Evolutionary conservation across 345 rosid species (phyloP).

Genomic region (Toxicodendron radicans): DNA sequence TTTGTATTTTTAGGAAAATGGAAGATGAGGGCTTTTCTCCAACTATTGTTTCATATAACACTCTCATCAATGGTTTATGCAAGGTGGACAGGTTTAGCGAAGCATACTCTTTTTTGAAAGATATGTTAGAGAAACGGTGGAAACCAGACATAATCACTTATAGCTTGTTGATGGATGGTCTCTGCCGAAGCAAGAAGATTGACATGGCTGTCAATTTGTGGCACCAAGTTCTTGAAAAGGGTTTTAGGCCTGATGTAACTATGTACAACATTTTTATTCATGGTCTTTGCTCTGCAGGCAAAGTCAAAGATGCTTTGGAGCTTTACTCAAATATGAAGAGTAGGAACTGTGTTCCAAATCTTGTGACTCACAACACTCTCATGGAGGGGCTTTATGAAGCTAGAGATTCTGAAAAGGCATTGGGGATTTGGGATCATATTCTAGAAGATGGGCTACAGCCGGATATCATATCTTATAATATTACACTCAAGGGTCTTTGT

Average conservation of each 20-base stretch:
- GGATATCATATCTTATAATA: constrained; percentile 84
- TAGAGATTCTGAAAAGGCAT: constrained; percentile 60
- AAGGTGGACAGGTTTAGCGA: constrained; percentile 67
- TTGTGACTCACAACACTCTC: constrained; percentile 77
- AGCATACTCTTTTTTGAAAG: constrained; percentile 64
- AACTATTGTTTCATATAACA: constrained; percentile 67
- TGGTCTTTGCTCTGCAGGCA: constrained; percentile 75
- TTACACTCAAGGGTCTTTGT: constrained; percentile 73
- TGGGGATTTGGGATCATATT: constrained; percentile 64
- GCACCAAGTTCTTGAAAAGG: constrained; percentile 54
- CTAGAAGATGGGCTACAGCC: constrained; percentile 51
- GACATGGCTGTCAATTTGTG: constrained; percentile 69
- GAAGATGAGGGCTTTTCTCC: constrained; percentile 47
- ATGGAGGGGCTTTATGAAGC: constrained; percentile 79
- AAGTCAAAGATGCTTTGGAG: constrained; percentile 63
- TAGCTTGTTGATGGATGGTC: constrained; percentile 76
- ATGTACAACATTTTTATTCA: constrained; percentile 84
- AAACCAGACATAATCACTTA: constrained; percentile 77
- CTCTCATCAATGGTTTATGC: constrained; percentile 70
- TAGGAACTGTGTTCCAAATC: constrained; percentile 59
- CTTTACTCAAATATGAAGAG: constrained; percentile 58
- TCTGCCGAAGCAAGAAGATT: constrained; percentile 63
- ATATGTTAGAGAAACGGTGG: constrained; percentile 70
- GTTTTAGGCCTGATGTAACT: constrained; percentile 61
- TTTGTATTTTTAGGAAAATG: constrained; percentile 56